Percentiles rank a stretch among this genome's conserved stretches.
Conservation (phyloP, 495 filamentous ascomycete species). For the Aspergillus cavernicola region DNA sequence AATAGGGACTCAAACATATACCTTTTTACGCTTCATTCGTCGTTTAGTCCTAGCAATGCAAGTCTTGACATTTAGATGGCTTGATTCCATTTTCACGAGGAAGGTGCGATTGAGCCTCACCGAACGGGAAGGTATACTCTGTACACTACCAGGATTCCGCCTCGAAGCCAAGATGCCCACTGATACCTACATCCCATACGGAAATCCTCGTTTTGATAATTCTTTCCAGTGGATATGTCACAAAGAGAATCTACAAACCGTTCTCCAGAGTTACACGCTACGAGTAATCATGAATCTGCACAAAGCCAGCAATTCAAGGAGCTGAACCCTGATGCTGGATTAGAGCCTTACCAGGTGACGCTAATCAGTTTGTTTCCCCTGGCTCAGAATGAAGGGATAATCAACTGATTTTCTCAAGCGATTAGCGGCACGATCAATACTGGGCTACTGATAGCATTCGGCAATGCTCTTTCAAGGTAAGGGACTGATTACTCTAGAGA, state of each 20-base stretch:
- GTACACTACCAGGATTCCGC: no score
- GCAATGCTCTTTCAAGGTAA: slow-evolving; percentile 57
- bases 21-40: not conserved
- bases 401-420: slow-evolving; percentile 34
- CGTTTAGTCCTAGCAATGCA: not conserved
- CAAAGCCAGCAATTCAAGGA: slow-evolving; percentile 1
- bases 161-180: no score
- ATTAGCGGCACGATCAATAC: slow-evolving; percentile 84
- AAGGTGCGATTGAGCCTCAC: not conserved
- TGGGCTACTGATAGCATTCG: slow-evolving; percentile 60
- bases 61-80: not conserved
- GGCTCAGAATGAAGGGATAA: not conserved
- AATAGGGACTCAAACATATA: slow-evolving; percentile 3
- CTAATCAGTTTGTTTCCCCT: slow-evolving; percentile 55
- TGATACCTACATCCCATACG: no score
- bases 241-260: not conserved
- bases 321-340: not conserved
- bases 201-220: no score
- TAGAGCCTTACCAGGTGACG: slow-evolving; percentile 52
- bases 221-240: slow-evolving; percentile 1
- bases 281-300: not conserved
- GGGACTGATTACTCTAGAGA: slow-evolving; percentile 16
- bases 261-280: not conserved
- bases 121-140: not conserved
- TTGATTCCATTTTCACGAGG: not conserved